These are phyloP conservation scores for Alternaria incomplexa DNA, from an alignment of 2,329 filamentous ascomycete genomes.

Conservation along the genomic window DNA sequence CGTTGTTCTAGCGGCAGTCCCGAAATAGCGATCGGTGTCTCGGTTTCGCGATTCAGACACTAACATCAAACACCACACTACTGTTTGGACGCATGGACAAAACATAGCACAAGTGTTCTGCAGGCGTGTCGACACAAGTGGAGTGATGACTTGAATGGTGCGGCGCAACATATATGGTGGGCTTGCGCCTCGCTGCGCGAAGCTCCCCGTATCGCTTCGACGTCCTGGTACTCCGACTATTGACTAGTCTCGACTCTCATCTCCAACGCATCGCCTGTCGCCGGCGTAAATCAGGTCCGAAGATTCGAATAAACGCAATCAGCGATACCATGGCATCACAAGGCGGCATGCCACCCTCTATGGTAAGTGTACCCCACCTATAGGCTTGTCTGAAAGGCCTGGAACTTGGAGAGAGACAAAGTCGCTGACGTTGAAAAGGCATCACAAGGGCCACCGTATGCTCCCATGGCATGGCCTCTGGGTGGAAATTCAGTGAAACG, in stretches of 20 bases:
- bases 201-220: not conserved
- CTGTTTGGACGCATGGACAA: constrained; percentile 14
- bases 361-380: constrained; percentile 9
- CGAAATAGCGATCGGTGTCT: constrained; percentile 19
- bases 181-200: constrained; percentile 3
- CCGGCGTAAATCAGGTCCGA: not conserved
- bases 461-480: constrained; percentile 37
- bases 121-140: constrained; percentile 6
- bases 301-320: not conserved
- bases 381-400: not conserved
- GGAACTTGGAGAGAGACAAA: not conserved
- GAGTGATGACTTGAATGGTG: constrained; percentile 3
- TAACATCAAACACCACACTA: constrained; percentile 14
- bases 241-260: not conserved
- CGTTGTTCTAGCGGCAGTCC: constrained; percentile 3
- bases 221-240: not conserved
- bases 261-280: not conserved
- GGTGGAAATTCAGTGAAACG: constrained; percentile 47
- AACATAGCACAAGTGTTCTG: constrained; percentile 7
- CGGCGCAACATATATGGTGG: constrained; percentile 17
- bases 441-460: constrained; percentile 35
- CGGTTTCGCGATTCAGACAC: constrained; percentile 12
- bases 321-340: constrained; percentile 17
- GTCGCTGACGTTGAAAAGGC: constrained; percentile 20
- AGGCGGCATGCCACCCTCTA: constrained; percentile 17